Evolutionary conservation across 805 yeast genomes (phyloP).

Genomic region (Metschnikowia matae): DNA sequence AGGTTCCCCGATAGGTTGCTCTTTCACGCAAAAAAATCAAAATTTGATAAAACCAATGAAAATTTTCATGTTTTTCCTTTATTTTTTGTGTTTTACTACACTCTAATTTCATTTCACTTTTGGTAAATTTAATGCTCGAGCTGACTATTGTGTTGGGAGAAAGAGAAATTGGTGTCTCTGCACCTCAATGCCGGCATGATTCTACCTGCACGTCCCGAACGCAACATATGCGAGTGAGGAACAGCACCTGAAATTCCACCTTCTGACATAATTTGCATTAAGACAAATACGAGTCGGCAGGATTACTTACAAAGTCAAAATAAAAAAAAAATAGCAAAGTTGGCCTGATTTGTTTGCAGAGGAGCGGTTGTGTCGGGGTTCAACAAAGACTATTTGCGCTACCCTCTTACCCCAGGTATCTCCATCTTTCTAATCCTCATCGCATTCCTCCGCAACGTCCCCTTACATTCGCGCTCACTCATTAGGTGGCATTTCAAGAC

Average conservation of each 20-base stretch:
- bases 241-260: not conserved
- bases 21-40: not conserved
- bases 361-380: no score
- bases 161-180: not conserved
- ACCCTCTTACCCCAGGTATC: not conserved
- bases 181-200: not conserved
- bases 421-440: not conserved
- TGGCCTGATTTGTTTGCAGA: no score
- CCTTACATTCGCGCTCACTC: not conserved
- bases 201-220: not conserved
- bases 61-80: no score
- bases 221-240: not conserved
- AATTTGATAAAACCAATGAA: not conserved
- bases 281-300: not conserved
- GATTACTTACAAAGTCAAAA: not conserved
- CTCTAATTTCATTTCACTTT: no score
- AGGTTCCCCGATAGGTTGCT: not conserved
- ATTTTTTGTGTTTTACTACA: no score
- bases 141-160: not conserved
- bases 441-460: not conserved
- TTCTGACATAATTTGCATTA: not conserved
- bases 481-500: no score
- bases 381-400: no score
- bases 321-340: no score
- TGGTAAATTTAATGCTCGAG: no score